A percentile compares a stretch with the other conserved stretches of the same genome.
phyloP scores from a whole-genome alignment of 305 asterid species.

The Fraxinus sp. region DNA sequence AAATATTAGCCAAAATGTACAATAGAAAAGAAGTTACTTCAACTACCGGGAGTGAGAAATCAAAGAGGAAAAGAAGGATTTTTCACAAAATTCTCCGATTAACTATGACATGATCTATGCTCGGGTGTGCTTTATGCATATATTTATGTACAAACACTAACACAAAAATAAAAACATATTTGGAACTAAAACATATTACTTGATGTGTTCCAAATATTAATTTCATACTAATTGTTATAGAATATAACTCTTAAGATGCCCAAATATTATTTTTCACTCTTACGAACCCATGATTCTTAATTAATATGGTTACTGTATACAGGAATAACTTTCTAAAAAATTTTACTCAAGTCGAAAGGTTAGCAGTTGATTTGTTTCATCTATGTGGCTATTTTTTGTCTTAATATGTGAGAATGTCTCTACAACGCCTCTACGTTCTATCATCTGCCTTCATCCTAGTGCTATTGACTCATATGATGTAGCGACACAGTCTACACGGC shows the following conservation, averaged over 20 bases:
- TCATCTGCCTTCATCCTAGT: conserved; percentile 12
- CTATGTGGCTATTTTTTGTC: background rate
- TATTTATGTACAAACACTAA: background rate
- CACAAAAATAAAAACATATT: background rate
- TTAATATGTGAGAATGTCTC: background rate
- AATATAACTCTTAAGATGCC: background rate
- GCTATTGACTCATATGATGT: background rate
- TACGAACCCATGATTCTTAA: background rate
- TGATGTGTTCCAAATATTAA: background rate
- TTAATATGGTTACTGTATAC: background rate
- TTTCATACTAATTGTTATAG: background rate
- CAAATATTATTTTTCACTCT: background rate
- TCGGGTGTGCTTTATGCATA: background rate
- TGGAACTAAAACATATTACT: background rate
- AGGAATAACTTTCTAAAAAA: background rate
- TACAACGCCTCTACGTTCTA: background rate
- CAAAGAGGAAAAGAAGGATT: background rate
- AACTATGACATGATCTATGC: background rate
- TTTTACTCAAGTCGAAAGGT: background rate
- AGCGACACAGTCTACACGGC: background rate
- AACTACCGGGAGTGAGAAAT: background rate
- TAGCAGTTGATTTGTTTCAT: background rate
- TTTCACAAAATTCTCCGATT: background rate
- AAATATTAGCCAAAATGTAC: background rate
- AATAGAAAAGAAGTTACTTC: background rate